Evolutionary conservation across 2,329 filamentous ascomycete species (phyloP), one percentile per base, ranked within the genome.

Genomic region (Penicillium sp.): DNA sequence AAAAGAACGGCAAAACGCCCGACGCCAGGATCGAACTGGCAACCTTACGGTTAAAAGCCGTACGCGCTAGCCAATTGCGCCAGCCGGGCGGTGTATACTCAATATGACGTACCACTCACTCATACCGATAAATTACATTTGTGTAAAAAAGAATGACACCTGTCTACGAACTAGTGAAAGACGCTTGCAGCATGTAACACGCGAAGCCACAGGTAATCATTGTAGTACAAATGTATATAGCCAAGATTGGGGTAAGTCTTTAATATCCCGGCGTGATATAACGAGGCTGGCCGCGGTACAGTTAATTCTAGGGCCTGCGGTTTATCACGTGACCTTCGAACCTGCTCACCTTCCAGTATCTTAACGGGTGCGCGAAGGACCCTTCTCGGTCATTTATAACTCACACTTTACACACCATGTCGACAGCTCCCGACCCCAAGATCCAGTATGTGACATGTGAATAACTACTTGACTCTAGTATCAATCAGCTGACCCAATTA

Each of bases 361-460:
- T 59, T 52, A 43, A 42, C 57, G 47, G 37, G 53, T 47, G 49
- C 35, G 33, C 44, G 46, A 46, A 48, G 50, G 50, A 55, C 61
- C 46, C 39, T 49, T 44, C 53, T 56, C 55, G 46, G 59, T 62
- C 69, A 56, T 69, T 67, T 68, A 70, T 70, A 68, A 61, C 44
- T 53, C 51, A 42, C 45, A 25, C 37, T 31, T 47, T 55, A 58
- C 59, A 59, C 69, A 79, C 65, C 69, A 88, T 88, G 86, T 82
- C 86, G 68, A 67, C 70, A 58, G 62, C 55, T 55, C 59, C 64
- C 48, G 86, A 88, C 75, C 77, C 85, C 47, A 90, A 91, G 80
- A 89, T 91, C 56, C 87, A 90, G 88, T 91, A 77, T 66, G 85
- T 74, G 59, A 50, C 33, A 45, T 53, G 16, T 19, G 19, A 53